Percentiles rank a stretch among this genome's conserved stretches.
phyloP scores from a whole-genome alignment of 176 grass and related monocot species.

The Aegilops sharonensis region DNA sequence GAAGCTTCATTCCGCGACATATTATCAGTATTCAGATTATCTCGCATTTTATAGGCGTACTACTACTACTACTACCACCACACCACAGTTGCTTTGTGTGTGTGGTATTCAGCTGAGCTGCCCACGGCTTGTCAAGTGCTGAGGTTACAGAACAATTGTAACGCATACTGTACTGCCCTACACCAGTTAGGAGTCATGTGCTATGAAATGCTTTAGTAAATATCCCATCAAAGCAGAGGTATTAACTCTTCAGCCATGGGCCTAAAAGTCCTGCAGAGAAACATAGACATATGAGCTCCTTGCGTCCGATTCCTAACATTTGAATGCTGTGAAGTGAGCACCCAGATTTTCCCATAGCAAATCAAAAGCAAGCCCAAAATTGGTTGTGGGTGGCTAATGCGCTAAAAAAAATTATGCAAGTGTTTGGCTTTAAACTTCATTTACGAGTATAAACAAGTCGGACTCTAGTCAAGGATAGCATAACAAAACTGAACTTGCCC shows the following conservation, averaged over 20 bases:
- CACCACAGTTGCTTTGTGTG: neutral
- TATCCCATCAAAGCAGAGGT: constrained; percentile 14
- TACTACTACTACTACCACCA: neutral
- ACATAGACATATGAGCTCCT: neutral
- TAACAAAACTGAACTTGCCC: constrained; percentile 7
- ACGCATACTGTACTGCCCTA: constrained; percentile 12
- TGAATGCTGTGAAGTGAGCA: constrained; percentile 9
- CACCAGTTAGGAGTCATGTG: constrained; percentile 8
- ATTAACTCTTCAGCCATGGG: constrained; percentile 13
- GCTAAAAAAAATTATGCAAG: neutral
- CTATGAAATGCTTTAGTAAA: constrained; percentile 27
- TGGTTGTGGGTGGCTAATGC: constrained; percentile 5
- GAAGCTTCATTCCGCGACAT: neutral
- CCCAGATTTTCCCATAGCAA: neutral
- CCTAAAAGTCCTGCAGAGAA: neutral
- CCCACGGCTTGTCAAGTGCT: neutral
- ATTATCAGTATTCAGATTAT: constrained; percentile 15
- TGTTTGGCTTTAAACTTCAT: neutral
- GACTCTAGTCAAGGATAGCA: neutral
- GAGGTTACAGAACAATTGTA: constrained; percentile 3
- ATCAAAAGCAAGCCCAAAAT: constrained; percentile 8
- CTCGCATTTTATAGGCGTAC: neutral
- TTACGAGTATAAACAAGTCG: neutral
- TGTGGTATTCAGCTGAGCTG: constrained; percentile 13
- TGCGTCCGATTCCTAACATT: neutral